Base-by-base conservation (phyloP, 192 early-diverging fungal genomes). In the Physocladia obscura region DNA sequence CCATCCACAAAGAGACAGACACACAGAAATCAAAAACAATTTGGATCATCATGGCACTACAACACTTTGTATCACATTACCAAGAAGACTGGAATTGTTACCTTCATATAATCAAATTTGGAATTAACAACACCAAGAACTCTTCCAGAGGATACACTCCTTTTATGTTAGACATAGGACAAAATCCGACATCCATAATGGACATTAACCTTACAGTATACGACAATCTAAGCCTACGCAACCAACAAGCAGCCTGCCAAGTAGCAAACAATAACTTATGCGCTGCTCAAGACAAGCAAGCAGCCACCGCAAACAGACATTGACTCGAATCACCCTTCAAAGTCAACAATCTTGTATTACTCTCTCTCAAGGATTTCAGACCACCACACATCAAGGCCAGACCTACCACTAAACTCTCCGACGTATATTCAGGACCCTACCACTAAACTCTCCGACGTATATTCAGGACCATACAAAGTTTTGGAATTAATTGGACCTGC, bases 121-220 rank as follows among this genome's bases (percentile, higher is more conserved):
- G 75, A 0, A 86, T 85, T 62, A 88, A 87, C 56, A 77, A 86
- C 69, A 50, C 82, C 4, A 6, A 51, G 22, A 72, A 80, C 34
- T 39, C 67, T 3, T 62, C 73, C 0, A 82, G 67, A 6, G 67
- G 74, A 8, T 48, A 34, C 30, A 62, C 82, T 38, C 60, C 27
- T 3, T 62, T 62, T 35, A 44, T 22, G 37, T 35, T 62, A 6
- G 60, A 62, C 6, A 22, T 5, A 15, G 60, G 60, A 21, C 40
- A 27, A 8, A 22, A 62, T 44, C 60, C 60, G 8, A 6, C 5
- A 8, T 44, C 21, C 19, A 17, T 62, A 21, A 4, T 62, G 5
- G 47, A 62, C 40, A 8, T 47, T 17, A 38, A 34, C 30, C 34
- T 58, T 32, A 26, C 4, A 4, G 6, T 22, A 32, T 13, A 34